Conservation (phyloP, 139 green algal species). For the Tetradesmus lagerheimii region DNA sequence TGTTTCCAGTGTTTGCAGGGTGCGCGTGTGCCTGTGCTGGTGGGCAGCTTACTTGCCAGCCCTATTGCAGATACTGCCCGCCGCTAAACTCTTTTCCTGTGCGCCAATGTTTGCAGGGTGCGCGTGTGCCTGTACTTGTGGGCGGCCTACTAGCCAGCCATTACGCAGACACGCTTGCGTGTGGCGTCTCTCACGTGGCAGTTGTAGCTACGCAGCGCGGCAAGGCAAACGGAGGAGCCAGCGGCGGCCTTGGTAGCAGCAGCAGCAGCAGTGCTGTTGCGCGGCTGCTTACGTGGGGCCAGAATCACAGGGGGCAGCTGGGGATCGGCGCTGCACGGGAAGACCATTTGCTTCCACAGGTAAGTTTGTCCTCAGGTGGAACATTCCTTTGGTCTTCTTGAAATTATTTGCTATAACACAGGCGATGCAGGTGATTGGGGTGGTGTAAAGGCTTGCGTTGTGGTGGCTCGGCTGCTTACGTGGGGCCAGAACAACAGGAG, state of each 20-base stretch:
- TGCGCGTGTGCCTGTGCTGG: constrained; percentile 39
- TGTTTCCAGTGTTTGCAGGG: background rate
- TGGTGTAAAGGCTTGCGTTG: too few relatives aligned
- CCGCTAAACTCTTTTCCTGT: background rate
- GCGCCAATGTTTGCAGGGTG: background rate
- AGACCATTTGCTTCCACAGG: constrained; percentile 32
- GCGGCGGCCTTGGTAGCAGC: background rate
- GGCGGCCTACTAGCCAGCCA: constrained; percentile 14
- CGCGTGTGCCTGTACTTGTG: constrained; percentile 42
- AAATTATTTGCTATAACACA: too few relatives aligned
- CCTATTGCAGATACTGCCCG: background rate
- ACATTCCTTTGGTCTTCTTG: too few relatives aligned
- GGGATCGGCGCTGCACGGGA: constrained; percentile 63
- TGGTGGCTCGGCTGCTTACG: too few relatives aligned
- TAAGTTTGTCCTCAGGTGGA: too few relatives aligned
- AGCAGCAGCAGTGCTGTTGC: constrained; percentile 26
- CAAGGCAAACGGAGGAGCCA: background rate
- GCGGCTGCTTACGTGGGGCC: constrained; percentile 80
- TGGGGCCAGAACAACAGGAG: too few relatives aligned
- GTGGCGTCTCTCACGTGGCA: constrained; percentile 30
- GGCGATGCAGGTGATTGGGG: too few relatives aligned
- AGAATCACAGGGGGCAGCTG: constrained; percentile 81
- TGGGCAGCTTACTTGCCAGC: constrained; percentile 5
- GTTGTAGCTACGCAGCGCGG: constrained; percentile 13
- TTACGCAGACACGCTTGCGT: background rate